These are phyloP conservation scores for Colletotrichum tofieldiae DNA, from an alignment of 2,329 filamentous ascomycete species.

Conservation along the genomic window DNA sequence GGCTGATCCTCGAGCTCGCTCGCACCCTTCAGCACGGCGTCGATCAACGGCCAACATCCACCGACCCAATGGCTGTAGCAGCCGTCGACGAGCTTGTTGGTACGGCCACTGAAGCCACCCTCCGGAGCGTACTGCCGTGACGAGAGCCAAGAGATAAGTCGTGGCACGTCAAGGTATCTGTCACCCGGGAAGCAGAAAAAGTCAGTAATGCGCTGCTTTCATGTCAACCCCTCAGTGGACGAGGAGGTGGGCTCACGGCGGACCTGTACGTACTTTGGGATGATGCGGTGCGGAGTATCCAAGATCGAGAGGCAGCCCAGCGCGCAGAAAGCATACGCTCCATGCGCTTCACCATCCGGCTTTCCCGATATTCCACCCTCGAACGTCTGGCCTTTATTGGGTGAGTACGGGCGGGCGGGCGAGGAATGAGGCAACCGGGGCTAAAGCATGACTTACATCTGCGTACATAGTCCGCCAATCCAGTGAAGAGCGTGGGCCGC, in stretches of 20 bases:
- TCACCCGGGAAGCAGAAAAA: constrained; percentile 36
- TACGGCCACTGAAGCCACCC: constrained; percentile 92
- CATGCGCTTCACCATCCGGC: constrained; percentile 92
- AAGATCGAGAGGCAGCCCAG: constrained; percentile 91
- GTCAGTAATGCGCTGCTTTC: constrained; percentile 51
- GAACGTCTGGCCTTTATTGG: constrained; percentile 83
- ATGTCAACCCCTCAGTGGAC: constrained; percentile 56
- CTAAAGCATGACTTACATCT: constrained; percentile 73
- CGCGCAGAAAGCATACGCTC: constrained; percentile 96
- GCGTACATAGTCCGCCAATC: constrained; percentile 84
- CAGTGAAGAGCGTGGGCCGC: constrained; percentile 76
- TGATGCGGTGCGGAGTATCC: constrained; percentile 81
- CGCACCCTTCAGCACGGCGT: constrained; percentile 79
- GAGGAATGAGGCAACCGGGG: constrained; percentile 22
- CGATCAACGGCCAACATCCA: constrained; percentile 91
- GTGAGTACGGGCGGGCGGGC: constrained; percentile 11
- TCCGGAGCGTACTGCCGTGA: constrained; percentile 92
- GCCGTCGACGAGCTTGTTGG: constrained; percentile 97
- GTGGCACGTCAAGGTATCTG: constrained; percentile 83
- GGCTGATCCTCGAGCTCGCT: constrained; percentile 47
- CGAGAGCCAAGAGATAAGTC: constrained; percentile 89
- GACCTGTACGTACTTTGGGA: constrained; percentile 74
- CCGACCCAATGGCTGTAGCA: constrained; percentile 99
- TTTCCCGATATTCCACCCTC: constrained; percentile 93
- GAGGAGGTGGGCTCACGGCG: constrained; percentile 12